Evolutionary conservation across 2,329 filamentous ascomycete genomes (phyloP).

Genomic region (Elsinoe arachidis): DNA sequence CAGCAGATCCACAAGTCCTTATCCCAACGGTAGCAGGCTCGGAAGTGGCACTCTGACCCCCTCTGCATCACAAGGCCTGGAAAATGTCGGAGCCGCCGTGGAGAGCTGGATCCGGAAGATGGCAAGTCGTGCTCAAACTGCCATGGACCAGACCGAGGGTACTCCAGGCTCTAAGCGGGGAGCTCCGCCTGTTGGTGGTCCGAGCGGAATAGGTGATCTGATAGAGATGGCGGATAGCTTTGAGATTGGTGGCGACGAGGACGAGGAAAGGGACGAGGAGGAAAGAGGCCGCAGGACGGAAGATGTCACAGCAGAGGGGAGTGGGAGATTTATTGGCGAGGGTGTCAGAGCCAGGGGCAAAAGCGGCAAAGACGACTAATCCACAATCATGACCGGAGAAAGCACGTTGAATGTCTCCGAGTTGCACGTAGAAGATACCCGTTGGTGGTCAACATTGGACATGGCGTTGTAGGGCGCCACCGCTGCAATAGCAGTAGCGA

Average conservation of each 20-base stretch:
- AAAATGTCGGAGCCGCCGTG: conserved; percentile 77
- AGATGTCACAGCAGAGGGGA: background rate
- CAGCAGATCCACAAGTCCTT: conserved; percentile 5
- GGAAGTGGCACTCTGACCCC: conserved; percentile 23
- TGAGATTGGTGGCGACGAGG: conserved; percentile 30
- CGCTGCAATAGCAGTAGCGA: background rate
- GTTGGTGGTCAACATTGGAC: background rate
- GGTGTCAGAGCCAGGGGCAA: conserved; percentile 3
- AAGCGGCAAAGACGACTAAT: background rate
- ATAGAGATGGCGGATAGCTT: conserved; percentile 62
- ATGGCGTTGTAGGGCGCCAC: background rate
- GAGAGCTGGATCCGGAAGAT: conserved; percentile 87
- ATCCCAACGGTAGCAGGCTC: background rate
- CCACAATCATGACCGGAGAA: background rate
- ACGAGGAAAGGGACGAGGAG: conserved; percentile 21
- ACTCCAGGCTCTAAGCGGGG: conserved; percentile 24
- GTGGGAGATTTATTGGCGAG: conserved; percentile 6
- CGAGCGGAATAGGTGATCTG: conserved; percentile 49
- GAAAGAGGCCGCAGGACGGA: conserved; percentile 21
- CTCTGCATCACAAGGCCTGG: conserved; percentile 32
- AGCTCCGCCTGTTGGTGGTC: conserved; percentile 17
- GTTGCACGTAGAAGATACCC: background rate
- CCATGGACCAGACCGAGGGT: conserved; percentile 17
- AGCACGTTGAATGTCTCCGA: background rate
- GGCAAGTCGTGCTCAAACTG: conserved; percentile 50